Evolutionary conservation across 2,329 filamentous ascomycete species (phyloP), one percentile per base, ranked within the genome.

Genomic region (Colletotrichum tropicicola): DNA sequence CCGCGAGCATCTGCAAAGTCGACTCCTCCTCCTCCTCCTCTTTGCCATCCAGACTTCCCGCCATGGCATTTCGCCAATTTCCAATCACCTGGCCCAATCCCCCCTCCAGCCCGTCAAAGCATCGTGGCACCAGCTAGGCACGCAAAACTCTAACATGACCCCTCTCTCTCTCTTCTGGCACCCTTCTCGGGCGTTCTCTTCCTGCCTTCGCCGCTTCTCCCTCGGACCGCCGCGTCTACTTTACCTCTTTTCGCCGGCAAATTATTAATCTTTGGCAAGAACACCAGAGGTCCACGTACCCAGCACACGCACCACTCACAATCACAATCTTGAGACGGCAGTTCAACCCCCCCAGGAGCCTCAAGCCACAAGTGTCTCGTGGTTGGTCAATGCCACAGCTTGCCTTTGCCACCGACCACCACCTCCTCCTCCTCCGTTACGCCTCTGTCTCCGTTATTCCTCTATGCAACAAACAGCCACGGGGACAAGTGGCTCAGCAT

Each of bases 381-480:
- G 55, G 49, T 64, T 65, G 61, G 61, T 45, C 61, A 65, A 65
- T 64, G 55, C 53, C 17, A 6, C 27, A 8, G 15, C 47, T 44
- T 23, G 51, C n/a, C 37, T 21, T 30, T 21, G 17, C 37, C 10
- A 32, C 30, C 30, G 30, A 32, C 30, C 10, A 4, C n/a, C 25
- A 17, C n/a, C n/a, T n/a, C n/a, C n/a, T n/a, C n/a, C n/a, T n/a
- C n/a, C n/a, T n/a, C n/a, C n/a, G n/a, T n/a, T n/a, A n/a, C n/a
- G n/a, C n/a, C n/a, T n/a, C n/a, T n/a, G n/a, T n/a, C n/a, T n/a
- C n/a, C n/a, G n/a, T n/a, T n/a, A n/a, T n/a, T n/a, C n/a, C n/a
- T n/a, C n/a, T 43, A 64, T 64, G 55, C 60, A 64, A 35, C 12
- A 57, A 64, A 12, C 47, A 30, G 39, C 7, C 19, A 28, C 7